Percentiles rank a stretch among this genome's conserved stretches.
Evolutionary conservation across 495 filamentous ascomycete genomes (phyloP).

Genomic region (Pseudomonodictys pantanalensis): DNA sequence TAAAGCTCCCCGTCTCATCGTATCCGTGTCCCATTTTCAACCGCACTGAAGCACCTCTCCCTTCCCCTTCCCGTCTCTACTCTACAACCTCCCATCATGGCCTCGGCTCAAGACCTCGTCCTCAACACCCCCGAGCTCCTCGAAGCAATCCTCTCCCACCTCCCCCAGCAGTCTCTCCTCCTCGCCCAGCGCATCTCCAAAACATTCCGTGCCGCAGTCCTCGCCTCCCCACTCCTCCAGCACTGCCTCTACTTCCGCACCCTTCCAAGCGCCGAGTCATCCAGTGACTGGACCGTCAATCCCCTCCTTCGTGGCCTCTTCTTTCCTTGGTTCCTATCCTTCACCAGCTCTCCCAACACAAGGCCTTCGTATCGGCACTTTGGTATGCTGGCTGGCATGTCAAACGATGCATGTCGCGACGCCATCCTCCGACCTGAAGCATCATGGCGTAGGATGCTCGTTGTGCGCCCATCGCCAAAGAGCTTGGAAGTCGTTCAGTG

Average conservation of each 20-base stretch:
- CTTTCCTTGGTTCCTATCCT: too few relatives aligned
- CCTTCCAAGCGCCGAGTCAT: too few relatives aligned
- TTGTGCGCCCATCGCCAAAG: background rate
- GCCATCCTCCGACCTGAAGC: background rate
- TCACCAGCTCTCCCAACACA: too few relatives aligned
- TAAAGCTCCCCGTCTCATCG: too few relatives aligned
- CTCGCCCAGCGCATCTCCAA: background rate
- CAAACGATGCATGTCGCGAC: too few relatives aligned
- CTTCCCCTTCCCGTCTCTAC: background rate
- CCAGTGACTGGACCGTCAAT: too few relatives aligned
- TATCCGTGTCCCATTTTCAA: too few relatives aligned
- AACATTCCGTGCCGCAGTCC: background rate
- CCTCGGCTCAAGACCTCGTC: background rate
- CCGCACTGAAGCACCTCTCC: too few relatives aligned
- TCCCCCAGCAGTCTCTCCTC: slow-evolving; percentile 3
- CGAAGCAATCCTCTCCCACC: slow-evolving; percentile 3
- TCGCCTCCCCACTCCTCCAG: background rate
- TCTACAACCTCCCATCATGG: background rate
- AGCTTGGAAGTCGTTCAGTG: background rate
- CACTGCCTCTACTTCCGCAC: background rate
- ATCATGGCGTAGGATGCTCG: background rate
- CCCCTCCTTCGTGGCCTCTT: too few relatives aligned
- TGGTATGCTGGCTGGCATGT: too few relatives aligned
- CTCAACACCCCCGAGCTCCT: slow-evolving; percentile 10
- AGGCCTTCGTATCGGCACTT: too few relatives aligned